These are phyloP conservation scores for Xylaria palmicola DNA, from an alignment of 495 filamentous ascomycete species.

Conservation along the genomic window DNA sequence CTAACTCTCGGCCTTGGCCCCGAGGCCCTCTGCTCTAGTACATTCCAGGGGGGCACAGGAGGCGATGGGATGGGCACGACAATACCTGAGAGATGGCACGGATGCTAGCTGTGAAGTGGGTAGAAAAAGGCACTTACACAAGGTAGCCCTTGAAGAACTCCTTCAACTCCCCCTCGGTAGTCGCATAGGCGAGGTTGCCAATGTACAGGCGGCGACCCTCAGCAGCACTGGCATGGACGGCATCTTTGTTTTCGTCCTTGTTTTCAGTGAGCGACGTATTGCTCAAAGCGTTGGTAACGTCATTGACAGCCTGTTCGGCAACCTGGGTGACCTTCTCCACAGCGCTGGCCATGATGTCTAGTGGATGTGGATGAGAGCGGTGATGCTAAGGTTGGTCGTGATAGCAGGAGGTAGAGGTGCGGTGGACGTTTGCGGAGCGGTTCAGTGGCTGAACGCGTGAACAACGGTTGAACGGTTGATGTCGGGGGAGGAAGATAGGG, in stretches of 20 bases:
- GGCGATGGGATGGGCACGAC: no score
- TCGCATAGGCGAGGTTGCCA: conserved; percentile 99
- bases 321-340: conserved; percentile 61
- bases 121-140: conserved; percentile 68
- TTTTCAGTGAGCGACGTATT: conserved; percentile 61
- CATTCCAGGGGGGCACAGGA: no score
- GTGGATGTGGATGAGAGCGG: conserved; percentile 24
- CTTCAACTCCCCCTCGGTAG: conserved; percentile 99
- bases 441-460: conserved; percentile 54
- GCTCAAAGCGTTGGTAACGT: conserved; percentile 82
- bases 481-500: conserved; percentile 66
- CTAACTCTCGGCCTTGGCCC: no score
- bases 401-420: conserved; percentile 31
- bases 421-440: conserved; percentile 44
- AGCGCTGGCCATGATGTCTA: conserved; percentile 59
- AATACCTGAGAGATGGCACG: no score
- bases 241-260: conserved; percentile 64
- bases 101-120: no score
- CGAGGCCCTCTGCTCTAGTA: no score
- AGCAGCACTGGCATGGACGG: conserved; percentile 92
- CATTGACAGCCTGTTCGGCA: conserved; percentile 65
- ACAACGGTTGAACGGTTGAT: conserved; percentile 45
- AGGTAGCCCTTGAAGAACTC: conserved; percentile 98
- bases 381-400: conserved; percentile 14
- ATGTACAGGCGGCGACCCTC: conserved; percentile 99